phyloP scores from a whole-genome alignment of 139 green algal genomes.

The Chlamydomonas applanata region DNA sequence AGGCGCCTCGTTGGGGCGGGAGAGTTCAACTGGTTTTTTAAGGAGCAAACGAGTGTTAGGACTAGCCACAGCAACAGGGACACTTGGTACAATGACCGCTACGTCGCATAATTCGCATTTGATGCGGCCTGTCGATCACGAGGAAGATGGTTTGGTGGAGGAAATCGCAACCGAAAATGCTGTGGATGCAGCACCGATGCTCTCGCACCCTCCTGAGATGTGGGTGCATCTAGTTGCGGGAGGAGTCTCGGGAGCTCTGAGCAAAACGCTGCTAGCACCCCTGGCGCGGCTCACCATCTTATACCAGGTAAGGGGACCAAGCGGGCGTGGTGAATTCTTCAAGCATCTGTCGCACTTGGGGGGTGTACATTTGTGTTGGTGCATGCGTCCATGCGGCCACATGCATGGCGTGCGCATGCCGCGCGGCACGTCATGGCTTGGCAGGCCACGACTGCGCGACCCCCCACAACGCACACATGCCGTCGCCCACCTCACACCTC shows the following conservation, averaged over 20 bases:
- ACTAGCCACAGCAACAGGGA: neutral
- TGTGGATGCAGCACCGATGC: too few species aligned
- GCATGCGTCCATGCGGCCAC: neutral
- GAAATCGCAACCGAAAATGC: too few species aligned
- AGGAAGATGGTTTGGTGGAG: too few species aligned
- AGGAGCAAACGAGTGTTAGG: neutral
- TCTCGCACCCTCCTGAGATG: too few species aligned
- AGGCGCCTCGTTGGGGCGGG: too few species aligned
- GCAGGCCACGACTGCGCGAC: too few species aligned
- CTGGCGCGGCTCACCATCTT: conserved; percentile 93
- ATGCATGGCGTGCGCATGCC: too few species aligned
- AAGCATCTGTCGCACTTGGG: neutral
- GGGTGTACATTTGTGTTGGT: neutral
- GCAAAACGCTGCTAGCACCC: conserved; percentile 87
- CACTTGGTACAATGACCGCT: neutral
- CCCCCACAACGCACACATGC: too few species aligned
- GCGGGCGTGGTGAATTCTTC: neutral
- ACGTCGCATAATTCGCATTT: too few species aligned
- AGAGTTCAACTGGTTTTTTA: too few species aligned
- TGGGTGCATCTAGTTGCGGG: conserved; percentile 50
- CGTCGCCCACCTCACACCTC: neutral
- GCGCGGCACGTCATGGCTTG: too few species aligned
- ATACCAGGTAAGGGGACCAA: conserved; percentile 81
- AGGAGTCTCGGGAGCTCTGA: conserved; percentile 85
- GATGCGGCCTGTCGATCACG: too few species aligned